Percentiles rank a stretch among this genome's conserved stretches.
Evolutionary conservation across 169 alveolate genomes (phyloP).

Genomic region (Amoebophrya sp.): DNA sequence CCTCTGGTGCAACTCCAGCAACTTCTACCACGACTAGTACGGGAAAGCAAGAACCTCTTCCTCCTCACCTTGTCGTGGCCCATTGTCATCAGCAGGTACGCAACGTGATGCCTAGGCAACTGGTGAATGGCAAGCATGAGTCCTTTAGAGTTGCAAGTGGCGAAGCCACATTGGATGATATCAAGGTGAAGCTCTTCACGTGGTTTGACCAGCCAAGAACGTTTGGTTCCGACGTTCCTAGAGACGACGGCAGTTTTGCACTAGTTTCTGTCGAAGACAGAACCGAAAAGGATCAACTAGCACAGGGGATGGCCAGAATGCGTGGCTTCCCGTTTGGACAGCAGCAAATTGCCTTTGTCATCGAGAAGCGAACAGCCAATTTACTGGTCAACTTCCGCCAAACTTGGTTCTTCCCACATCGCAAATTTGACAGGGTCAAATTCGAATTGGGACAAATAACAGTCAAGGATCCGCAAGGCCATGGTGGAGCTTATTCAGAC

Average conservation of each 20-base stretch:
- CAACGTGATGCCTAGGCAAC: too few relatives aligned
- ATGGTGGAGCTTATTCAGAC: not conserved
- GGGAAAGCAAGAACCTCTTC: too few relatives aligned
- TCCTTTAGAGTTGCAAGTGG: not conserved
- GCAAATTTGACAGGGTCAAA: not conserved
- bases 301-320: not conserved
- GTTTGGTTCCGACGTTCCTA: not conserved
- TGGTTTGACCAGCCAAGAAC: conserved; percentile 13
- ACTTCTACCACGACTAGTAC: too few relatives aligned
- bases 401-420: not conserved
- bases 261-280: not conserved
- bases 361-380: not conserved
- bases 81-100: too few relatives aligned
- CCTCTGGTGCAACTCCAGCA: too few relatives aligned
- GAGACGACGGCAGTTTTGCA: not conserved
- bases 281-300: not conserved
- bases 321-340: not conserved
- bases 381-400: not conserved
- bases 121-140: not conserved
- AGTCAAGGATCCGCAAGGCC: not conserved
- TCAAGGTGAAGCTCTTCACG: not conserved
- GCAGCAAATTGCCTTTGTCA: not conserved
- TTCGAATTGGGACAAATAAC: not conserved
- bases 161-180: not conserved
- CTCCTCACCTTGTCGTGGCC: too few relatives aligned